Conservation (phyloP, 116 monocot species). For the Papilionanthe hybrid region DNA sequence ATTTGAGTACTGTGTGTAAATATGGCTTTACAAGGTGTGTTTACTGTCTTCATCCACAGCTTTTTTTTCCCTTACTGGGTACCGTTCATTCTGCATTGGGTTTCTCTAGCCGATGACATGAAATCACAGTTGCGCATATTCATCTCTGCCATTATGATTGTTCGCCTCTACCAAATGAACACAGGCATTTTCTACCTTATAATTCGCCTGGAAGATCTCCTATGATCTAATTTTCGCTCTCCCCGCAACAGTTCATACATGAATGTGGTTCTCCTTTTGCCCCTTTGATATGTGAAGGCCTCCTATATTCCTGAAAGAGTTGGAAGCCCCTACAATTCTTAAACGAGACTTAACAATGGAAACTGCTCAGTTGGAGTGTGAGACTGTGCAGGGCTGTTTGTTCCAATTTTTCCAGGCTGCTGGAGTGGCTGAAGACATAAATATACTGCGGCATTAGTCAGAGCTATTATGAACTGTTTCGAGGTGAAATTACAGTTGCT, state of each 20-base stretch:
- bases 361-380: background rate
- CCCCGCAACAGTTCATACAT: background rate
- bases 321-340: background rate
- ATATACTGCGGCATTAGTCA: background rate
- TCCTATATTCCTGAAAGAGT: no score
- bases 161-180: background rate
- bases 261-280: background rate
- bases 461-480: background rate
- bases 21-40: background rate
- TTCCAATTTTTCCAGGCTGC: background rate
- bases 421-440: background rate
- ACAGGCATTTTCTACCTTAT: background rate
- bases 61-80: background rate
- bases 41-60: no score
- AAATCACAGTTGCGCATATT: background rate
- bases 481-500: background rate
- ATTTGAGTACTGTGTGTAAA: no score
- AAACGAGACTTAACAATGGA: background rate
- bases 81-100: constrained; percentile 8
- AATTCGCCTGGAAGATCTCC: background rate
- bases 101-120: constrained; percentile 8
- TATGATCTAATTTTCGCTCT: background rate
- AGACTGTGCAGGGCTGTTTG: background rate
- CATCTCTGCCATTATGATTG: background rate
- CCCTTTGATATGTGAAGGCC: no score